A percentile compares a stretch with the other conserved stretches of the same genome.
These are phyloP conservation scores for Gillenia trifoliata DNA, from an alignment of 306 rosid species.

Conservation along the genomic window DNA sequence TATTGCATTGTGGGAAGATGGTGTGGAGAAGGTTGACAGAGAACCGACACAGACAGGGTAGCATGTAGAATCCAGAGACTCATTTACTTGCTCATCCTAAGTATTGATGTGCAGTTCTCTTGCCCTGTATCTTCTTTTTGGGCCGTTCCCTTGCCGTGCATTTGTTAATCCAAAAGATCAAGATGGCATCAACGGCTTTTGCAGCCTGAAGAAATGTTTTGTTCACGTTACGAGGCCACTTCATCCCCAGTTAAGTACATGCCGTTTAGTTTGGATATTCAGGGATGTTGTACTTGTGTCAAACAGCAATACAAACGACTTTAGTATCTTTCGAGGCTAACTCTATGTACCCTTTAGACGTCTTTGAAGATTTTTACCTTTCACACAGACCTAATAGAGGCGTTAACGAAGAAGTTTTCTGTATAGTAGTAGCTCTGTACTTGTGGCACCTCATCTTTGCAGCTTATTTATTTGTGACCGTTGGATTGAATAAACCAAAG, in stretches of 20 bases:
- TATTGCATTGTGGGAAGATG: constrained; percentile 74
- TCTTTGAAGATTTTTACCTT: neutral
- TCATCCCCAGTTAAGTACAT: neutral
- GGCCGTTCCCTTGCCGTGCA: neutral
- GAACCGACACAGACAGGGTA: constrained; percentile 35
- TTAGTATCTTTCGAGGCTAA: neutral
- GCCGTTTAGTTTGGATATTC: neutral
- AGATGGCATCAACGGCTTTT: neutral
- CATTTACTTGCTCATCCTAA: constrained; percentile 3
- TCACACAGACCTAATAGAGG: neutral
- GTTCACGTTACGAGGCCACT: neutral
- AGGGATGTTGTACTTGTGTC: neutral
- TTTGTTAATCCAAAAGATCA: neutral
- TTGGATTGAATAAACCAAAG: too few relatives aligned
- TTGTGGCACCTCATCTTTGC: too few relatives aligned
- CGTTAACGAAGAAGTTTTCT: neutral
- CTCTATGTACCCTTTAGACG: neutral
- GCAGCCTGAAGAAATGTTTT: constrained; percentile 1
- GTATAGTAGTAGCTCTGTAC: too few relatives aligned
- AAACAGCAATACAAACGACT: neutral
- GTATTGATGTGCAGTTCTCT: neutral
- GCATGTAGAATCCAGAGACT: constrained; percentile 20
- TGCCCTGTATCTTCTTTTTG: neutral
- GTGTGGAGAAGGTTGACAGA: constrained; percentile 81
- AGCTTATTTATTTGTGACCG: too few relatives aligned